A percentile compares a stretch with the other conserved stretches of the same genome.
Conservation (phyloP, 306 rosid species). For the Trifolium fragiferum region DNA sequence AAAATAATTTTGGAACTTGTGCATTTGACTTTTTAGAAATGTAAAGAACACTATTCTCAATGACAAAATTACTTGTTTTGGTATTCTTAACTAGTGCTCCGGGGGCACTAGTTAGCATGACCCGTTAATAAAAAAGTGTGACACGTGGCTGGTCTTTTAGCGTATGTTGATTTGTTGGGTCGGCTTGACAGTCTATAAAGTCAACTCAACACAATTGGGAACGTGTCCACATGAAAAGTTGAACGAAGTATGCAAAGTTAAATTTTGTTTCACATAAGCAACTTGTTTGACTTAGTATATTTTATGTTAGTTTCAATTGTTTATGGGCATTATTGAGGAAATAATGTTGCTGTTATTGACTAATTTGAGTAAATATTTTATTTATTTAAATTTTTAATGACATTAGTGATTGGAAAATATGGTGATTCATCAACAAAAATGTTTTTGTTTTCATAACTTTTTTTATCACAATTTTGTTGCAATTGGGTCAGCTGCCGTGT, state of each 20-base stretch:
- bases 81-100: too few species aligned
- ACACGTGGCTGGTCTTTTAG: constrained; percentile 5
- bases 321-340: background rate
- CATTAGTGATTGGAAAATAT: constrained; percentile 2
- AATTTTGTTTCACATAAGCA: background rate
- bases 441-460: constrained; percentile 1
- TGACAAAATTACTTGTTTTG: too few species aligned
- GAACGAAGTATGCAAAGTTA: background rate
- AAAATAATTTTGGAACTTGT: too few species aligned
- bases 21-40: too few species aligned
- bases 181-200: constrained; percentile 6
- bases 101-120: too few species aligned
- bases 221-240: constrained; percentile 2
- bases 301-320: constrained; percentile 1
- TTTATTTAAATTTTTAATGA: background rate
- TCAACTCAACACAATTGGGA: background rate
- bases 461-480: background rate
- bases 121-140: background rate
- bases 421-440: constrained; percentile 2
- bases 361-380: background rate
- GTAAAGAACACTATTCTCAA: too few species aligned
- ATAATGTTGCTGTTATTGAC: background rate
- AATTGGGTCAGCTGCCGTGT: background rate
- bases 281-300: constrained; percentile 11
- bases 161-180: background rate